Conservation (phyloP, 192 early-diverging fungal species). For the Coemansia sp. region DNA sequence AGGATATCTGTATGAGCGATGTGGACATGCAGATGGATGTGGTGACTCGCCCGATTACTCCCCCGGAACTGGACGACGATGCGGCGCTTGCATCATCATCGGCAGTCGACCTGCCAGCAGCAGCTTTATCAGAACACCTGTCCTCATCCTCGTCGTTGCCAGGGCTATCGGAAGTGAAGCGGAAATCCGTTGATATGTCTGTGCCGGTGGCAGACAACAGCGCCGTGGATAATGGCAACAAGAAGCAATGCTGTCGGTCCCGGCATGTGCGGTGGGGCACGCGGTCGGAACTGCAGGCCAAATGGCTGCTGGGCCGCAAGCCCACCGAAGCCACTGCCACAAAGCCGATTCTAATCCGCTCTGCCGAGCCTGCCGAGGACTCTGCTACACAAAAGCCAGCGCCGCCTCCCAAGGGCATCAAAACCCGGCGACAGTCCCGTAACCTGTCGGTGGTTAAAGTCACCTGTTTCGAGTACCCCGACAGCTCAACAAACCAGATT, state of each 20-base stretch:
- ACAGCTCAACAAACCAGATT: slow-evolving; percentile 1
- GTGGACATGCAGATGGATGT: slow-evolving; percentile 3
- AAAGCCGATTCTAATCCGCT: slow-evolving; percentile 11
- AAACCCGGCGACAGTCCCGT: slow-evolving; percentile 1
- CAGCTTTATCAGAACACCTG: background rate
- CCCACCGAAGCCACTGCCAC: background rate
- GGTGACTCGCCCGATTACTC: slow-evolving; percentile 5
- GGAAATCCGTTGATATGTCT: slow-evolving; percentile 21
- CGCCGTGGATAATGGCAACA: slow-evolving; percentile 3
- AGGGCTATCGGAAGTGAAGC: slow-evolving; percentile 9
- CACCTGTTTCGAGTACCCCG: slow-evolving; percentile 32
- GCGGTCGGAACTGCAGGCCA: slow-evolving; percentile 15
- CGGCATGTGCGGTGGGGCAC: slow-evolving; percentile 35
- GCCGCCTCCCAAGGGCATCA: background rate
- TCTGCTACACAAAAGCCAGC: background rate
- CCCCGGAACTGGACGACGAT: background rate
- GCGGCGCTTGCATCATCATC: background rate
- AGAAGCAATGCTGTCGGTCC: slow-evolving; percentile 24
- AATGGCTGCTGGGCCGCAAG: slow-evolving; percentile 13
- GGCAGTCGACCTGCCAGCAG: background rate
- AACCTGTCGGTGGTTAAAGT: slow-evolving; percentile 23
- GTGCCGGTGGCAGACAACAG: background rate
- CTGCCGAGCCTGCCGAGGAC: background rate
- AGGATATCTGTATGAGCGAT: background rate
- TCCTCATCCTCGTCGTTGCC: slow-evolving; percentile 2